Conservation (phyloP, 139 green algal species). For the Coelastrella sp. region DNA sequence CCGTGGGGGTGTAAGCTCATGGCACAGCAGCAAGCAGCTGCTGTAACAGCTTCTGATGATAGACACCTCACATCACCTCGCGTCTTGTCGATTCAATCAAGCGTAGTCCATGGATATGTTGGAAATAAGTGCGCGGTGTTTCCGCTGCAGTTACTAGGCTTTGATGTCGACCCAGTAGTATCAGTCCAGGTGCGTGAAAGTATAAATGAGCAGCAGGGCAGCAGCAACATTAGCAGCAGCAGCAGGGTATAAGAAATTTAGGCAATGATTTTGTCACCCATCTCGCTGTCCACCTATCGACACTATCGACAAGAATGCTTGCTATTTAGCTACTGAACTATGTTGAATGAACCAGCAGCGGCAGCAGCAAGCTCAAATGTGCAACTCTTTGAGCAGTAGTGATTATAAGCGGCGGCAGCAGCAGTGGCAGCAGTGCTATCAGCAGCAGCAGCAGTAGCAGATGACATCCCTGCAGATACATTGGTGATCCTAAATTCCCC, state of each 20-base stretch:
- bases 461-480: no score
- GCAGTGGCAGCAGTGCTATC: conserved; percentile 2
- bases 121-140: conserved; percentile 92
- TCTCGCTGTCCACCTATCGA: no score
- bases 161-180: conserved; percentile 92
- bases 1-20: not conserved
- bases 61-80: no score
- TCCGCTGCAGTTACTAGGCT: conserved; percentile 90
- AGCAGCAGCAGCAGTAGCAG: conserved; percentile 16
- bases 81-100: conserved; percentile 88
- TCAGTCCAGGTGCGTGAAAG: conserved; percentile 59
- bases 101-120: conserved; percentile 81
- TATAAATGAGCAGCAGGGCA: conserved; percentile 11
- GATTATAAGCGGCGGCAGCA: not conserved
- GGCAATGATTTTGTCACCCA: no score
- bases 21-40: not conserved
- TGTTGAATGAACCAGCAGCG: no score
- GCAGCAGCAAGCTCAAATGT: no score
- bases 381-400: no score
- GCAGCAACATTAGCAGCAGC: not conserved
- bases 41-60: not conserved
- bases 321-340: no score
- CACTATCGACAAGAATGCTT: no score
- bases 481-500: no score
- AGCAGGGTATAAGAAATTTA: not conserved